These are phyloP conservation scores for Circinella minor DNA, from an alignment of 371 early-diverging fungal genomes.

Conservation along the genomic window DNA sequence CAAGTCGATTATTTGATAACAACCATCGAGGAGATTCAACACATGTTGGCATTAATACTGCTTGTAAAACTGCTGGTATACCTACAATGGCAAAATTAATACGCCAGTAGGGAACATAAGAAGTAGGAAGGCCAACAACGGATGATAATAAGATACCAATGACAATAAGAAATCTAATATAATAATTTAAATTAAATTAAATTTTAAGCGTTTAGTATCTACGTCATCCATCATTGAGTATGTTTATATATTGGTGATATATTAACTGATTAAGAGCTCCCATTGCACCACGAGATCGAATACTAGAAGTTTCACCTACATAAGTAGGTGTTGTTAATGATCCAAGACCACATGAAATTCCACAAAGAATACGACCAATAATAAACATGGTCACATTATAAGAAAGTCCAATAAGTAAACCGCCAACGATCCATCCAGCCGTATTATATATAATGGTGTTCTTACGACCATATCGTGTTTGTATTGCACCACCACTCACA, in stretches of 20 bases:
- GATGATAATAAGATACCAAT: conserved; percentile 75
- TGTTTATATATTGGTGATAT: background rate
- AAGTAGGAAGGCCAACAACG: conserved; percentile 60
- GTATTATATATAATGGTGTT: conserved; percentile 61
- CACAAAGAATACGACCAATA: conserved; percentile 31
- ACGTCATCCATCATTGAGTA: no score
- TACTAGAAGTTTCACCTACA: conserved; percentile 77
- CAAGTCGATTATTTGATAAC: conserved; percentile 53
- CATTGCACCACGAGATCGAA: conserved; percentile 65
- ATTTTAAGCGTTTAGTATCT: no score
- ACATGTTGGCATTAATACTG: conserved; percentile 67
- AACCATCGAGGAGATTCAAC: conserved; percentile 81
- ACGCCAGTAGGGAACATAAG: conserved; percentile 70
- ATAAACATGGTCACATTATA: conserved; percentile 28
- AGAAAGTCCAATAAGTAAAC: conserved; percentile 54
- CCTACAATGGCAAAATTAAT: conserved; percentile 64
- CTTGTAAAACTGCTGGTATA: conserved; percentile 71
- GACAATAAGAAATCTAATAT: conserved; percentile 62
- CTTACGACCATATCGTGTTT: conserved; percentile 63
- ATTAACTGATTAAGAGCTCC: conserved; percentile 68
- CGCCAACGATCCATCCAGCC: conserved; percentile 59
- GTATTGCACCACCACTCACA: conserved; percentile 54
- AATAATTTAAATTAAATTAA: no score
- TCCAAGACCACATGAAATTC: conserved; percentile 72
- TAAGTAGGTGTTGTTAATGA: conserved; percentile 78